Evolutionary conservation across 2,329 filamentous ascomycete genomes (phyloP).

Genomic region (Chaetothyriales sp.): DNA sequence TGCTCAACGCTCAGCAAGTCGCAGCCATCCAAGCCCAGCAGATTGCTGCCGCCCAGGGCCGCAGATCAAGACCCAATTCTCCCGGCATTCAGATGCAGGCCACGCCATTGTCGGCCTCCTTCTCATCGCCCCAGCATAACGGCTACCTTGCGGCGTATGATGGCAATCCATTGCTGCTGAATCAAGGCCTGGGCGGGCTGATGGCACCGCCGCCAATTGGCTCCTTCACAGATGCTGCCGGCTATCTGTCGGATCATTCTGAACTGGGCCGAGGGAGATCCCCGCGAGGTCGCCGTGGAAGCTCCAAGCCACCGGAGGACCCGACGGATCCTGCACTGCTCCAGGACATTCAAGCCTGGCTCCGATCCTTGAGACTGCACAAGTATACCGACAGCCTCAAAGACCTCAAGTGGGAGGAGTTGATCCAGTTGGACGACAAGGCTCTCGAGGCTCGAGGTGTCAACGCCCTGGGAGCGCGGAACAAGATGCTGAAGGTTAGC

Average conservation of each 20-base stretch:
- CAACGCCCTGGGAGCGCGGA: conserved; percentile 81
- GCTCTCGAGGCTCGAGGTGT: conserved; percentile 86
- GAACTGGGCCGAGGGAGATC: conserved; percentile 84
- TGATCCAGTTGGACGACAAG: conserved; percentile 84
- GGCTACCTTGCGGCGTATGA: conserved; percentile 88
- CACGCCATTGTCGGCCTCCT: conserved; percentile 32
- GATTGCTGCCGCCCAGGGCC: conserved; percentile 43
- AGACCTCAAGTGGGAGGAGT: conserved; percentile 89
- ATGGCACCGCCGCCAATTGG: conserved; percentile 40
- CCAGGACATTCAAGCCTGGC: conserved; percentile 91
- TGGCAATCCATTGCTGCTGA: conserved; percentile 54
- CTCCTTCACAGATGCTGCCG: conserved; percentile 56
- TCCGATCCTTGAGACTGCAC: conserved; percentile 84
- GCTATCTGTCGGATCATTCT: conserved; percentile 86
- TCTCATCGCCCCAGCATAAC: conserved; percentile 83
- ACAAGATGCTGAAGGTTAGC: conserved; percentile 90
- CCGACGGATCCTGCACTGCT: conserved; percentile 81
- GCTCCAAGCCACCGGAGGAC: conserved; percentile 94
- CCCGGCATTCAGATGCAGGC: conserved; percentile 70
- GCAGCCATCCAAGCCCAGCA: conserved; percentile 63
- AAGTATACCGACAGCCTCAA: conserved; percentile 99
- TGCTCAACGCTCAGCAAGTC: conserved; percentile 73
- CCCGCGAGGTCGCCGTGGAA: conserved; percentile 79
- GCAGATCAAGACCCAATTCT: conserved; percentile 76
- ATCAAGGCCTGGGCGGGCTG: conserved; percentile 56